A percentile compares a stretch with the other conserved stretches of the same genome.
phyloP scores from a whole-genome alignment of 1,284 basidiomycete genomes.

The Ceratobasidium sp. region DNA sequence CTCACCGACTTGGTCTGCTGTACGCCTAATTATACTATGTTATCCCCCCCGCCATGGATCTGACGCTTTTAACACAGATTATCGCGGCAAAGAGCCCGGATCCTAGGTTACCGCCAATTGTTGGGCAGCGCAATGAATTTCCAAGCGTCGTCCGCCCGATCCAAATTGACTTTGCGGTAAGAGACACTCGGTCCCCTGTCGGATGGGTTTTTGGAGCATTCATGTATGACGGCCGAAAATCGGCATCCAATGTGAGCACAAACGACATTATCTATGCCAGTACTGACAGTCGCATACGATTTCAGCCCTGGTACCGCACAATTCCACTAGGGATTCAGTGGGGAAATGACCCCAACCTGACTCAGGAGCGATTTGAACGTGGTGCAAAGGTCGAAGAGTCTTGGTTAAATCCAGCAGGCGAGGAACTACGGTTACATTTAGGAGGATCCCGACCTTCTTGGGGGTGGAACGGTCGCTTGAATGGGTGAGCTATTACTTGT shows the following conservation, averaged over 20 bases:
- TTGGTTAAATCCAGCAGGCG: conserved; percentile 41
- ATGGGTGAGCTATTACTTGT: conserved; percentile 7
- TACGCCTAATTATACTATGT: neutral
- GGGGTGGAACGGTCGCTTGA: conserved; percentile 43
- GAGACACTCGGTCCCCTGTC: conserved; percentile 37
- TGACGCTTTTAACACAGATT: neutral
- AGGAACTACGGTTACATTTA: conserved; percentile 11
- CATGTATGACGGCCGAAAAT: conserved; percentile 32
- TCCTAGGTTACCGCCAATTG: conserved; percentile 11
- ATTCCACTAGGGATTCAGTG: conserved; percentile 35
- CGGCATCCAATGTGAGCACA: neutral
- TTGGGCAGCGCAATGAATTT: conserved; percentile 21
- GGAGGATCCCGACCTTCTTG: conserved; percentile 40
- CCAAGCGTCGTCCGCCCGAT: conserved; percentile 30
- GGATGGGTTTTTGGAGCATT: conserved; percentile 42
- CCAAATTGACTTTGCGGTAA: conserved; percentile 39
- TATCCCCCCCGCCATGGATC: neutral
- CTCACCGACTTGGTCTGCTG: conserved; percentile 37
- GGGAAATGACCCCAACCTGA: conserved; percentile 41
- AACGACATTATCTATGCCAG: neutral
- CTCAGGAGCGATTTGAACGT: conserved; percentile 19
- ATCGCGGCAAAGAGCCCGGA: conserved; percentile 27
- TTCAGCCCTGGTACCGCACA: conserved; percentile 41
- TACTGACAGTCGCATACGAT: neutral
- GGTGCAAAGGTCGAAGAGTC: conserved; percentile 35